Evolutionary conservation across 768 basidiomycete genomes (phyloP), one percentile per base, ranked within the genome.

Genomic region (Calocera cornea): DNA sequence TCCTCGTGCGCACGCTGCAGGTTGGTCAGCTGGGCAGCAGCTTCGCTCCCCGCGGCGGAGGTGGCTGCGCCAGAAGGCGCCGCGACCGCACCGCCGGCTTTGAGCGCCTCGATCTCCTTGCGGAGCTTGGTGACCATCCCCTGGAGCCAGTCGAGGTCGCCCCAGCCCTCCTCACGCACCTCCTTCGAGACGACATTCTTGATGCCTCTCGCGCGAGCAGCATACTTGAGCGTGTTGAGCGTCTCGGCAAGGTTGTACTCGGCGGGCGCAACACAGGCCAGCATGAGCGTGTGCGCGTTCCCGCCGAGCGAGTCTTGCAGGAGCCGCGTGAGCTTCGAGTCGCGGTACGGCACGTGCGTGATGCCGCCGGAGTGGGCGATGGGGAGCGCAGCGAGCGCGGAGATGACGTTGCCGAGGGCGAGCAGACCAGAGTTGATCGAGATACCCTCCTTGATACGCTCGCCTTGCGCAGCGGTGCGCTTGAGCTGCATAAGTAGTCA

Each of bases 401-500:
- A 97, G 68, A 99, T 98, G 73, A 99, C 97, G 76, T 99, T 99
- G 54, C 97, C 97, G 24, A 99, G 84, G 19, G 97, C 95, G 38
- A 94, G 83, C 36, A 99, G 85, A 69, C 97, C 97, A 69, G 91
- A 90, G 80, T 99, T 99, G 80, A 98, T 98, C 33, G 92, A 93
- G 66, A 97, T 97, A n/a, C 95, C 95, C 78, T 97, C 97, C 76
- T 93, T 98, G 77, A 95, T 92, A 67, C 95, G 89, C 70, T 97
- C 95, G 2, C 97, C 97, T 10, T 87, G 88, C 2, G 95, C 97
- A 0, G 94, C 91, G 10, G 97, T 99, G 47, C 97, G 87, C 77
- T 99, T 99, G 60, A 99, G 82, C 90, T 93, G 72, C 44, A 71
- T 70, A 67, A 31, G 68, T 66, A 66, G 65, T 73, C 68, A 74